Percentiles rank a stretch among this genome's conserved stretches.
Conservation (phyloP, 2,329 filamentous ascomycete genomes). For the Helicocarpus griseus region DNA sequence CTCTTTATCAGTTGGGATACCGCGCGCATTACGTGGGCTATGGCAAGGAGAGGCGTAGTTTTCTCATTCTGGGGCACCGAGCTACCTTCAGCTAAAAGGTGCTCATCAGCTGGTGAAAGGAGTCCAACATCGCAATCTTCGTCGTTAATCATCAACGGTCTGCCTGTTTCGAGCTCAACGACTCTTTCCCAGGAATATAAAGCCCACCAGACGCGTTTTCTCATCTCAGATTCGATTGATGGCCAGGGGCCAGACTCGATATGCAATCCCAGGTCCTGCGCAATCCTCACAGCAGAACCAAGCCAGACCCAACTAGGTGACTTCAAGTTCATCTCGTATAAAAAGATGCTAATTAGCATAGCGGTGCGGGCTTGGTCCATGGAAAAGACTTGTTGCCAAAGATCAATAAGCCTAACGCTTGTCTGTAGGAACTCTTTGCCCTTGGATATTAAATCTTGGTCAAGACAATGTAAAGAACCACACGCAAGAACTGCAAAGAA, state of each 20-base stretch:
- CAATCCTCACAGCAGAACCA: conserved; percentile 65
- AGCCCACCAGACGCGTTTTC: conserved; percentile 85
- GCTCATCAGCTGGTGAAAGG: conserved; percentile 72
- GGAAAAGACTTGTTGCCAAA: conserved; percentile 69
- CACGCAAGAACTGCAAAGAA: conserved; percentile 78
- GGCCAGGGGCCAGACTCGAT: conserved; percentile 63
- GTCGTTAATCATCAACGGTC: conserved; percentile 75
- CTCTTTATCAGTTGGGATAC: conserved; percentile 65
- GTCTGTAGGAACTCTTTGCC: conserved; percentile 61
- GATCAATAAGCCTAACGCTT: conserved; percentile 60
- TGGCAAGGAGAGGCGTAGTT: conserved; percentile 63
- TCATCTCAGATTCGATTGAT: conserved; percentile 72
- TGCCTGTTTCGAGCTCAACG: conserved; percentile 68
- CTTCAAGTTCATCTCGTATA: conserved; percentile 78
- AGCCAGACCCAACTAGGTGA: conserved; percentile 82
- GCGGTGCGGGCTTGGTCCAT: conserved; percentile 66
- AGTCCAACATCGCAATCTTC: conserved; percentile 76
- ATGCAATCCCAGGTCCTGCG: conserved; percentile 76
- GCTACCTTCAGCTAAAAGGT: conserved; percentile 44
- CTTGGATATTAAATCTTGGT: conserved; percentile 46
- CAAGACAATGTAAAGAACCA: conserved; percentile 62
- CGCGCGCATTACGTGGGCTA: conserved; percentile 72
- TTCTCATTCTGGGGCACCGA: conserved; percentile 38
- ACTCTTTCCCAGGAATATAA: conserved; percentile 80
- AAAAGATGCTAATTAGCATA: conserved; percentile 65